A percentile compares a stretch with the other conserved stretches of the same genome.
These are phyloP conservation scores for Trichophyton simii DNA, from an alignment of 2,329 filamentous ascomycete species.

Conservation along the genomic window DNA sequence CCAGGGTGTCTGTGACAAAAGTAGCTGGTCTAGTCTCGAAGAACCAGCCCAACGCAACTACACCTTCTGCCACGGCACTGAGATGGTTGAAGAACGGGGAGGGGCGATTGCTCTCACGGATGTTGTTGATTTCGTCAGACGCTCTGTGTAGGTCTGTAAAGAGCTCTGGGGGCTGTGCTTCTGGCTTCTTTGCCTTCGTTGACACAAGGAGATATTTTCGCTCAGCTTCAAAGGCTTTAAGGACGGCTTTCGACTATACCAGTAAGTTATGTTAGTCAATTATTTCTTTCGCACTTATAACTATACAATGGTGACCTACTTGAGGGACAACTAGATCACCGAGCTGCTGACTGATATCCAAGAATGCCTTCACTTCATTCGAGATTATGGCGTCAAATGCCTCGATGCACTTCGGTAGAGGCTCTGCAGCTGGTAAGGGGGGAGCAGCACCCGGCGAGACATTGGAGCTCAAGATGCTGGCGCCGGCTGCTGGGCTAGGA, in stretches of 20 bases:
- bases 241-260: conserved; percentile 42
- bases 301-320: conserved; percentile 36
- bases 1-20: conserved; percentile 70
- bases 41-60: conserved; percentile 83
- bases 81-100: conserved; percentile 68
- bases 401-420: conserved; percentile 63
- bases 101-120: conserved; percentile 69
- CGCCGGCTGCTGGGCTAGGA: conserved; percentile 18
- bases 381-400: conserved; percentile 75
- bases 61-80: conserved; percentile 77
- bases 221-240: conserved; percentile 66
- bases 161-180: conserved; percentile 58
- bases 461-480: conserved; percentile 11
- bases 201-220: conserved; percentile 78
- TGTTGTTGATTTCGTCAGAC: conserved; percentile 63
- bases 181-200: conserved; percentile 85
- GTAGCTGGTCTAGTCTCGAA: conserved; percentile 72
- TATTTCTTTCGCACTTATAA: neutral
- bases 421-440: conserved; percentile 41
- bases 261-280: neutral
- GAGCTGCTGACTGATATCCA: conserved; percentile 62
- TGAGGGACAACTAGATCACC: conserved; percentile 71
- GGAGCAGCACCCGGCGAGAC: conserved; percentile 23
- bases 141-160: conserved; percentile 78
- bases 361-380: conserved; percentile 62